These are phyloP conservation scores for Begonia fuchsioides DNA, from an alignment of 306 rosid genomes.

Conservation along the genomic window DNA sequence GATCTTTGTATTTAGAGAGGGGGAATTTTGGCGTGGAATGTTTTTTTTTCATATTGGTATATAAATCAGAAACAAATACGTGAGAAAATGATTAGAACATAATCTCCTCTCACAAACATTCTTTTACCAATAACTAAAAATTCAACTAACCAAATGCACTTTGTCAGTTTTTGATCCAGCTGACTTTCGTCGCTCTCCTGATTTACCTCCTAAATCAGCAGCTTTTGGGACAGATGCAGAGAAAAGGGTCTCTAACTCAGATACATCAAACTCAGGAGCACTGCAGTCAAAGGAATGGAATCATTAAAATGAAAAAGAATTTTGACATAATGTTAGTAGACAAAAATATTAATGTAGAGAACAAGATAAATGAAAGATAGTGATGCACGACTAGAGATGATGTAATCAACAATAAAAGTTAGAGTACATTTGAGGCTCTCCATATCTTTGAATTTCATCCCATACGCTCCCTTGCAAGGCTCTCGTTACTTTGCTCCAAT, in stretches of 20 bases:
- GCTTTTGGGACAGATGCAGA: slow-evolving; percentile 81
- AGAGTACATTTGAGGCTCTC: slow-evolving; percentile 66
- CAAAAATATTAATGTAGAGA: too few relatives aligned
- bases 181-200: slow-evolving; percentile 73
- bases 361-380: too few relatives aligned
- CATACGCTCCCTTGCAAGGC: slow-evolving; percentile 92
- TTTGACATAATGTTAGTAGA: not conserved
- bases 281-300: slow-evolving; percentile 25
- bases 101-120: too few relatives aligned
- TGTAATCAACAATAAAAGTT: too few relatives aligned
- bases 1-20: too few relatives aligned
- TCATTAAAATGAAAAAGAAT: too few relatives aligned
- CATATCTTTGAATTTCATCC: slow-evolving; percentile 86
- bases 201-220: slow-evolving; percentile 49
- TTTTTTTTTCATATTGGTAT: too few relatives aligned
- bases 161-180: slow-evolving; percentile 74
- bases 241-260: slow-evolving; percentile 86
- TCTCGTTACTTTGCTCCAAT: slow-evolving; percentile 94
- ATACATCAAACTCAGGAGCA: slow-evolving; percentile 84
- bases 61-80: too few relatives aligned
- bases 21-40: too few relatives aligned
- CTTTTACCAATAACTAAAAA: not conserved
- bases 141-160: slow-evolving; percentile 65
- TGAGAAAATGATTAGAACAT: too few relatives aligned
- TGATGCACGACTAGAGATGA: too few relatives aligned